Conservation (phyloP, 1,139 yeast species). For the Meyerozyma athensensis region DNA sequence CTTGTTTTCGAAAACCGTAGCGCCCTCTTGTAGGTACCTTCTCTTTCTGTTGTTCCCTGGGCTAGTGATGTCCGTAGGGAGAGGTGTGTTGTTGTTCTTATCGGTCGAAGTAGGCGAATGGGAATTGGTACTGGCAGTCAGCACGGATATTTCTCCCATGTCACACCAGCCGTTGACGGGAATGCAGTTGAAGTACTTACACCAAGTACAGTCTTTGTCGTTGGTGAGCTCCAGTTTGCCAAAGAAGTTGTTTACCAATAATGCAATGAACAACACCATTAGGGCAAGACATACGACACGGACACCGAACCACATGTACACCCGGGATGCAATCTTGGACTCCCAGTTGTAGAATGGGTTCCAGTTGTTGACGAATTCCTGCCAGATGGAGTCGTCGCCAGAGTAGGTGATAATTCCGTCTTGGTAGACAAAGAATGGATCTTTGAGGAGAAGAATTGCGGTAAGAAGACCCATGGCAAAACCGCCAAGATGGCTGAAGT, state of each 20-base stretch:
- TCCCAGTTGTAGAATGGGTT: constrained; percentile 33
- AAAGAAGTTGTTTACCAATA: constrained; percentile 47
- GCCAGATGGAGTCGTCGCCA: constrained; percentile 32
- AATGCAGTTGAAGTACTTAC: constrained; percentile 66
- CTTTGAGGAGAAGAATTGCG: constrained; percentile 51
- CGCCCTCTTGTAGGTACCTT: no score
- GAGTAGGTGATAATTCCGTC: constrained; percentile 40
- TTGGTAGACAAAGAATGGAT: constrained; percentile 49
- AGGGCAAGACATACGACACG: constrained; percentile 46
- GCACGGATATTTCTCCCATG: constrained; percentile 43
- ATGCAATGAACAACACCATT: constrained; percentile 47
- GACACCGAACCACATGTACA: constrained; percentile 47
- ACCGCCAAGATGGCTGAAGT: constrained; percentile 76
- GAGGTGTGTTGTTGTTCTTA: neutral
- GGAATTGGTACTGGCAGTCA: neutral
- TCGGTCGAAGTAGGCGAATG: neutral
- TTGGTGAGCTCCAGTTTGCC: constrained; percentile 18
- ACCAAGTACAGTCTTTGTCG: constrained; percentile 51
- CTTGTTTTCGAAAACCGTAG: neutral
- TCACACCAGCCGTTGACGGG: constrained; percentile 77
- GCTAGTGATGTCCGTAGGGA: neutral
- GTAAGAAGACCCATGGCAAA: constrained; percentile 58
- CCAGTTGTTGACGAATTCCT: constrained; percentile 42
- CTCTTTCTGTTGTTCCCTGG: neutral
- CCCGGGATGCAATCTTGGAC: constrained; percentile 30